These are phyloP conservation scores for Xylaria sp. DNA, from an alignment of 2,329 filamentous ascomycete species.

Conservation along the genomic window DNA sequence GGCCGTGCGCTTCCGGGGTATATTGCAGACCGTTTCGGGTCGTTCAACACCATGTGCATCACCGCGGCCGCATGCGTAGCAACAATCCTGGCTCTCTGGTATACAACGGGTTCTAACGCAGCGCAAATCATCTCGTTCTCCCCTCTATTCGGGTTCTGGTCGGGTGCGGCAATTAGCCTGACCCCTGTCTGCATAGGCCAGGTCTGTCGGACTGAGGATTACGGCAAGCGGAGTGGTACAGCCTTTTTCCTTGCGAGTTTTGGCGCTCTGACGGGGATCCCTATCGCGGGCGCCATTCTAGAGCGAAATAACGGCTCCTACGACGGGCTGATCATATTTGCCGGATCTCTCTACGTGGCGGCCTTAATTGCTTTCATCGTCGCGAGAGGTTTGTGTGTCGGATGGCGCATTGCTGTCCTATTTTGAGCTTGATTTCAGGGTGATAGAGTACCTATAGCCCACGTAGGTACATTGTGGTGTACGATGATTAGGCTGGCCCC, in stretches of 20 bases:
- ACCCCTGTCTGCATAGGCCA: constrained; percentile 31
- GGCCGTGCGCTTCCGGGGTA: constrained; percentile 31
- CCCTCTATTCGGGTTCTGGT: constrained; percentile 33
- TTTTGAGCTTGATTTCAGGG: constrained; percentile 4
- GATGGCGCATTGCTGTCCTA: constrained; percentile 26
- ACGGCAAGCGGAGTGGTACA: constrained; percentile 33
- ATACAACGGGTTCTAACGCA: constrained; percentile 18
- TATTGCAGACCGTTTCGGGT: constrained; percentile 32
- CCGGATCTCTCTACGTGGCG: constrained; percentile 23
- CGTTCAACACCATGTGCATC: constrained; percentile 29
- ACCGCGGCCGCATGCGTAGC: constrained; percentile 25
- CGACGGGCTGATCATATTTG: constrained; percentile 29
- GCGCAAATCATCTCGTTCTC: constrained; percentile 29
- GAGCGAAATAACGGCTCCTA: constrained; percentile 21
- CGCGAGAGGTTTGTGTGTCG: constrained; percentile 22
- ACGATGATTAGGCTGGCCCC: background rate
- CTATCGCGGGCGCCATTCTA: constrained; percentile 29
- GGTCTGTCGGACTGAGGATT: constrained; percentile 32
- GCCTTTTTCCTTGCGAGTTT: constrained; percentile 33
- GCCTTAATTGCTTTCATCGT: constrained; percentile 29
- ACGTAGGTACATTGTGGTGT: background rate
- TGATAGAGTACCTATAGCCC: background rate
- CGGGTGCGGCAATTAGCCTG: constrained; percentile 30
- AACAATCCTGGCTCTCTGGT: constrained; percentile 29
- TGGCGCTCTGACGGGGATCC: constrained; percentile 21